phyloP scores from a whole-genome alignment of 768 basidiomycete genomes.

The Lentinula detonsa region DNA sequence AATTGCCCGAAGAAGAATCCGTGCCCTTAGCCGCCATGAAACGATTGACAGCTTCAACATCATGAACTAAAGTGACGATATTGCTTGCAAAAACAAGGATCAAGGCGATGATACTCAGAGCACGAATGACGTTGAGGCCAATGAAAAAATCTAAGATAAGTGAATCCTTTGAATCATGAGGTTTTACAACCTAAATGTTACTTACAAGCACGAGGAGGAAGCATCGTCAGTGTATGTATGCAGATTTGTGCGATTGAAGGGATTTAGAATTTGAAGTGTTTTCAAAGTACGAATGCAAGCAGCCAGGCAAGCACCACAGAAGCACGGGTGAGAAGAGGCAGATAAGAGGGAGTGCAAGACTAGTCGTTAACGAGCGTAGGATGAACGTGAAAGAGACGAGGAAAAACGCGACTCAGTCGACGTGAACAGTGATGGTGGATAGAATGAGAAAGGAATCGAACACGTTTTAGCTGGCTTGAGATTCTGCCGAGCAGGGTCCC shows the following conservation, averaged over 20 bases:
- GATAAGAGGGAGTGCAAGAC: not conserved
- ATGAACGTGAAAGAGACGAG: not conserved
- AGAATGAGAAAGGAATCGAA: not conserved
- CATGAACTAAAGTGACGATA: constrained; percentile 67
- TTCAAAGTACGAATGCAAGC: not conserved
- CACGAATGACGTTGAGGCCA: constrained; percentile 71
- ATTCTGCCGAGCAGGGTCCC: not conserved
- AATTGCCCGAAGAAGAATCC: constrained; percentile 22
- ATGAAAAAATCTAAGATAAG: constrained; percentile 36
- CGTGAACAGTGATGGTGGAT: not conserved
- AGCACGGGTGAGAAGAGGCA: not conserved
- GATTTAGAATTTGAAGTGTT: not conserved
- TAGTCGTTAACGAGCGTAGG: constrained; percentile 2
- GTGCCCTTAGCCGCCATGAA: constrained; percentile 40
- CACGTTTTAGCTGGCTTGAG: not conserved
- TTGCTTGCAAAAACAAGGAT: constrained; percentile 77
- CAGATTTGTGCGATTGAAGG: not conserved
- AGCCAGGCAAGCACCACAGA: constrained; percentile 1
- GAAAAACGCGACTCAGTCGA: constrained; percentile 2
- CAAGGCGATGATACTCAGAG: constrained; percentile 71
- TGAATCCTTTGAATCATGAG: not conserved
- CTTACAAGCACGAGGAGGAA: constrained; percentile 8
- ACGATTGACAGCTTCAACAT: constrained; percentile 68
- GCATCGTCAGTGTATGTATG: not conserved
- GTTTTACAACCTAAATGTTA: not conserved